Percentiles rank a stretch among this genome's conserved stretches.
Evolutionary conservation across 352 stramenopile species (phyloP).

Genomic region (Pythium dissimile): DNA sequence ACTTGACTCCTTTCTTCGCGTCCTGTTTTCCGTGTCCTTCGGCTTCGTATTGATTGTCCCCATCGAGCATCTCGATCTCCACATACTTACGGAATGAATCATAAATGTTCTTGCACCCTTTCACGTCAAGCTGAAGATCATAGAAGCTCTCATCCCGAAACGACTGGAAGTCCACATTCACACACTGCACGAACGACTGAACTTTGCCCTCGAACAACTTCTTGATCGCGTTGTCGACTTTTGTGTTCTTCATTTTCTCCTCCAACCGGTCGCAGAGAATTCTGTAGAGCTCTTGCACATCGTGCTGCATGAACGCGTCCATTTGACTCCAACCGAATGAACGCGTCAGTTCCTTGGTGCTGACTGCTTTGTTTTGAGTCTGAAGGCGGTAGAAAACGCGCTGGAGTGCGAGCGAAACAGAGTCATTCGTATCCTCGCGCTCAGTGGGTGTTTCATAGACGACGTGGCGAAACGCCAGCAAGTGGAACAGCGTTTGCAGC

Average conservation of each 20-base stretch:
- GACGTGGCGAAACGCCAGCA: slow-evolving; percentile 80
- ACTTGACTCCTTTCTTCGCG: slow-evolving; percentile 85
- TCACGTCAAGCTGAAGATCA: slow-evolving; percentile 92
- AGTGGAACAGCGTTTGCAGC: slow-evolving; percentile 90
- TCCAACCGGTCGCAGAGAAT: slow-evolving; percentile 91
- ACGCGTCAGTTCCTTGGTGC: slow-evolving; percentile 90
- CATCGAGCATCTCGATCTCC: slow-evolving; percentile 90
- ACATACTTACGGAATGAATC: slow-evolving; percentile 91
- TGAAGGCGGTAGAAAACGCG: slow-evolving; percentile 85
- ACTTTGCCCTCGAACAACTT: slow-evolving; percentile 90
- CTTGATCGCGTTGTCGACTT: slow-evolving; percentile 75
- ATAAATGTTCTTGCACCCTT: slow-evolving; percentile 87
- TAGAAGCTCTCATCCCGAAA: slow-evolving; percentile 90
- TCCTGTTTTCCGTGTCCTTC: slow-evolving; percentile 89
- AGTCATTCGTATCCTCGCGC: slow-evolving; percentile 81
- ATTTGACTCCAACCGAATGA: slow-evolving; percentile 92
- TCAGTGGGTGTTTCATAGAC: slow-evolving; percentile 81
- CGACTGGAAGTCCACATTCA: slow-evolving; percentile 89
- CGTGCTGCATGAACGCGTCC: slow-evolving; percentile 92
- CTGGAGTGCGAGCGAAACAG: slow-evolving; percentile 78
- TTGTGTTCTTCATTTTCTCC: slow-evolving; percentile 91
- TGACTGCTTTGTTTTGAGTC: slow-evolving; percentile 70
- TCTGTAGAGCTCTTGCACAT: slow-evolving; percentile 90
- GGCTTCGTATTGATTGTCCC: slow-evolving; percentile 93
- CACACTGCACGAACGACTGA: slow-evolving; percentile 88